A percentile compares a stretch with the other conserved stretches of the same genome.
Conservation (phyloP, 2,329 filamentous ascomycete species). For the Zymoseptoria ardabiliae region DNA sequence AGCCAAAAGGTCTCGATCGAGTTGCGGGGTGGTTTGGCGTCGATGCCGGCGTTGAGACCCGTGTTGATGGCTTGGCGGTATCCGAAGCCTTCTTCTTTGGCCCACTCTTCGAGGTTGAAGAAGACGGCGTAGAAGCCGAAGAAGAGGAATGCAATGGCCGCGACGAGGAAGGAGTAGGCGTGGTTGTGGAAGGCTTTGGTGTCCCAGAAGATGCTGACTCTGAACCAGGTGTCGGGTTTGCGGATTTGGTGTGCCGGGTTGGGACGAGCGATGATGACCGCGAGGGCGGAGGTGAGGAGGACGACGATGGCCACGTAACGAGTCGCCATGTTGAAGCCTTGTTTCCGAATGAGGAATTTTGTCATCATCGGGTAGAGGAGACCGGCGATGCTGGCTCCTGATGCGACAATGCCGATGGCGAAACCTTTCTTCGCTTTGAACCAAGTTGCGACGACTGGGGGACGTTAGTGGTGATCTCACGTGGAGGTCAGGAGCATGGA, state of each 20-base stretch:
- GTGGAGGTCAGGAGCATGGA: background rate
- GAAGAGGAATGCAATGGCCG: slow-evolving; percentile 42
- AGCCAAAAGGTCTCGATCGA: slow-evolving; percentile 43
- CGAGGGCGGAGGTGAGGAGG: slow-evolving; percentile 34
- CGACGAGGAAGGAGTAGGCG: slow-evolving; percentile 39
- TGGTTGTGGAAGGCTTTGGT: slow-evolving; percentile 37
- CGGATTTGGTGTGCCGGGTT: slow-evolving; percentile 37
- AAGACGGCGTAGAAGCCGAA: slow-evolving; percentile 47
- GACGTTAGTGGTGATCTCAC: background rate
- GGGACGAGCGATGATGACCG: slow-evolving; percentile 37
- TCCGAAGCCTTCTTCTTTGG: slow-evolving; percentile 36
- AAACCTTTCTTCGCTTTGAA: slow-evolving; percentile 41
- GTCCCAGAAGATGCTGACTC: slow-evolving; percentile 35
- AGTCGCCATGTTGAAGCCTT: slow-evolving; percentile 41
- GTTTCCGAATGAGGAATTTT: slow-evolving; percentile 34
- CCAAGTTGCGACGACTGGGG: slow-evolving; percentile 43
- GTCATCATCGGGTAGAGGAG: slow-evolving; percentile 42
- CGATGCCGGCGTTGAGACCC: slow-evolving; percentile 14
- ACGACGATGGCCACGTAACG: slow-evolving; percentile 38
- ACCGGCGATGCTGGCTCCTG: slow-evolving; percentile 40
- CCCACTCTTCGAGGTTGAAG: slow-evolving; percentile 49
- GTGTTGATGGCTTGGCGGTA: slow-evolving; percentile 21
- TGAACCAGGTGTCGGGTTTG: slow-evolving; percentile 33
- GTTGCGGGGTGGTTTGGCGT: slow-evolving; percentile 17
- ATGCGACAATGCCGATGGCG: slow-evolving; percentile 45